Percentiles rank a stretch among this genome's conserved stretches.
Conservation (phyloP, 345 rosid species). For the Hypericum androsaemum region DNA sequence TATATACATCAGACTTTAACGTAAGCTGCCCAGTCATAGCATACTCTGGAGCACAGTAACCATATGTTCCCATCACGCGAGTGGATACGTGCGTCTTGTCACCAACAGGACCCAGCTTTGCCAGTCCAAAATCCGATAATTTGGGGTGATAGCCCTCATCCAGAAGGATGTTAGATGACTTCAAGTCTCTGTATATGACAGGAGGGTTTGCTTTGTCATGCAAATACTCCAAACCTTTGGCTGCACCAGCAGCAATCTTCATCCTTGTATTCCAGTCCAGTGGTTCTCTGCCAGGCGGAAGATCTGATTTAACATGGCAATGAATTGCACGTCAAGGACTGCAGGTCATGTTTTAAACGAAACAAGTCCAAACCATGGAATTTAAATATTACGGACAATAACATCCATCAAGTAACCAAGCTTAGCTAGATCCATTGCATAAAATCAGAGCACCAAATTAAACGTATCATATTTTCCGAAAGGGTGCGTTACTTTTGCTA, state of each 20-base stretch:
- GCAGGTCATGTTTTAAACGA: background rate
- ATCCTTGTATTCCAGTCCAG: slow-evolving; percentile 84
- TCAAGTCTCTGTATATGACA: slow-evolving; percentile 81
- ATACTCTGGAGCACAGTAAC: slow-evolving; percentile 93
- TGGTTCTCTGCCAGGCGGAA: slow-evolving; percentile 31
- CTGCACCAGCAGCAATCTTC: slow-evolving; percentile 90
- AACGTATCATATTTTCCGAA: no score
- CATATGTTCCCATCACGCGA: slow-evolving; percentile 93
- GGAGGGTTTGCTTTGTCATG: slow-evolving; percentile 71
- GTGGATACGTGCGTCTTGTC: slow-evolving; percentile 89
- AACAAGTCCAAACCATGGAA: no score
- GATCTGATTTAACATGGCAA: slow-evolving; percentile 28
- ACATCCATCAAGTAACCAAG: no score
- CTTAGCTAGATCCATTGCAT: no score
- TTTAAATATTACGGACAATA: no score
- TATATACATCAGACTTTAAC: slow-evolving; percentile 79
- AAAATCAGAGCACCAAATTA: no score
- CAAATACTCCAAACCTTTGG: slow-evolving; percentile 71
- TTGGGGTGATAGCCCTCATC: slow-evolving; percentile 66
- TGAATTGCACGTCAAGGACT: background rate
- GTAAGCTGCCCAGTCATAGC: slow-evolving; percentile 94
- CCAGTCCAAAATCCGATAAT: slow-evolving; percentile 89
- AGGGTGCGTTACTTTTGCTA: no score
- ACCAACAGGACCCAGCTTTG: slow-evolving; percentile 88
- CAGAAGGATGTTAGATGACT: slow-evolving; percentile 81